phyloP scores from a whole-genome alignment of 768 basidiomycete species.

The Solioccasus polychromus region DNA sequence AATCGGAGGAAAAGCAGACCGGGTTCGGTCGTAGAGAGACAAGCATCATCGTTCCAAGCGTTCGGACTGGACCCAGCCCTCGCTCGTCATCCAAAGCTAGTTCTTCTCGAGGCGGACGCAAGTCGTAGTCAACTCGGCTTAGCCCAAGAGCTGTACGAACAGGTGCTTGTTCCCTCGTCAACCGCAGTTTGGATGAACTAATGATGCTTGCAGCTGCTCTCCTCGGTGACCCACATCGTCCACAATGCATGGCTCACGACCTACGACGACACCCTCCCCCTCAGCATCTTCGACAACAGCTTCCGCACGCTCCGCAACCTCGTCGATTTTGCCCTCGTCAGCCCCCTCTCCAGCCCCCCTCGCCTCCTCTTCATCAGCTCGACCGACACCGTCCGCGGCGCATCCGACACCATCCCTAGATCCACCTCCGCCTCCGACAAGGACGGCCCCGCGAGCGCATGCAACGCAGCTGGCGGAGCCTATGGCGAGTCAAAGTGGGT shows the following conservation, averaged over 20 bases:
- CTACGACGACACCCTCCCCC: conserved; percentile 1
- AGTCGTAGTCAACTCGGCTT: conserved; percentile 26
- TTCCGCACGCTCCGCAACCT: conserved; percentile 27
- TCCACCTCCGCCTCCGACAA: too few species aligned
- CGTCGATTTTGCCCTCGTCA: conserved; percentile 36
- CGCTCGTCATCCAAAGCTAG: conserved; percentile 29
- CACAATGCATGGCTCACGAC: conserved; percentile 29
- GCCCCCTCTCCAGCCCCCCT: conserved; percentile 25
- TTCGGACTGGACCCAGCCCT: conserved; percentile 32
- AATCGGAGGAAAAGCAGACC: conserved; percentile 22
- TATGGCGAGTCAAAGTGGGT: conserved; percentile 23
- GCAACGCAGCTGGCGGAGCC: conserved; percentile 9
- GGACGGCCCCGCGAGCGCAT: conserved; percentile 1
- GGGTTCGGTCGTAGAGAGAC: conserved; percentile 21
- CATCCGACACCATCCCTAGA: background rate
- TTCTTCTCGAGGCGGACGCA: conserved; percentile 32
- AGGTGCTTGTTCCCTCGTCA: too few species aligned
- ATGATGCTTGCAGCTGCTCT: conserved; percentile 10
- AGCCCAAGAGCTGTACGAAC: conserved; percentile 19
- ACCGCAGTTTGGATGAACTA: too few species aligned
- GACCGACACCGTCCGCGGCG: conserved; percentile 9
- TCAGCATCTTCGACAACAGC: conserved; percentile 9
- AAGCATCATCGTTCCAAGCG: conserved; percentile 24
- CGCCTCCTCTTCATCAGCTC: conserved; percentile 35
- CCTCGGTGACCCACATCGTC: conserved; percentile 36